Conservation (phyloP, 345 rosid species). For the Iberis pinnata region DNA sequence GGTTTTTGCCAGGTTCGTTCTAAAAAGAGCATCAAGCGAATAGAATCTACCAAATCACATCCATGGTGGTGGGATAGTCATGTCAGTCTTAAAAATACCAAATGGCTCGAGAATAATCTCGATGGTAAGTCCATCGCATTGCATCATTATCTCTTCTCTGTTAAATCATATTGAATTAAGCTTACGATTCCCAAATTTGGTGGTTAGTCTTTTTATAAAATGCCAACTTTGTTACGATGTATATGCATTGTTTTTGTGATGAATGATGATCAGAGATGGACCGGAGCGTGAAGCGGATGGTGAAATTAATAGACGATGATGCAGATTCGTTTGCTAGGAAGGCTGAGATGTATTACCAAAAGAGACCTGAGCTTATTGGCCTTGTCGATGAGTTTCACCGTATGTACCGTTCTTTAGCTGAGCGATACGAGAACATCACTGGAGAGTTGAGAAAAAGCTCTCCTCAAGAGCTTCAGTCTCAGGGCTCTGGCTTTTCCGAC, state of each 20-base stretch:
- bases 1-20: conserved; percentile 30
- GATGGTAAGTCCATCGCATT: conserved; percentile 33
- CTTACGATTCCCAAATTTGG: conserved; percentile 9
- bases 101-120: conserved; percentile 45
- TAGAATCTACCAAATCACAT: conserved; percentile 46
- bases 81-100: conserved; percentile 34
- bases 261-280: conserved; percentile 37
- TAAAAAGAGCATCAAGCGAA: conserved; percentile 39
- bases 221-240: not conserved
- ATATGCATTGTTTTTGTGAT: not conserved
- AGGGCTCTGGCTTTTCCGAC: conserved; percentile 51
- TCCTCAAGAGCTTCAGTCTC: conserved; percentile 57
- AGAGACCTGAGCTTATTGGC: conserved; percentile 38
- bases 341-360: conserved; percentile 46
- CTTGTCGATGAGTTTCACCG: conserved; percentile 41
- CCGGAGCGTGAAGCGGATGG: conserved; percentile 33
- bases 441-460: conserved; percentile 60
- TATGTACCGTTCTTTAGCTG: conserved; percentile 37
- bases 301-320: conserved; percentile 37
- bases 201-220: conserved; percentile 5
- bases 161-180: no score
- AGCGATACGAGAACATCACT: conserved; percentile 40
- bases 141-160: not conserved
- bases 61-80: conserved; percentile 45
- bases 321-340: conserved; percentile 46